Evolutionary conservation across 768 basidiomycete species (phyloP).

Genomic region (Astraeus odoratus): DNA sequence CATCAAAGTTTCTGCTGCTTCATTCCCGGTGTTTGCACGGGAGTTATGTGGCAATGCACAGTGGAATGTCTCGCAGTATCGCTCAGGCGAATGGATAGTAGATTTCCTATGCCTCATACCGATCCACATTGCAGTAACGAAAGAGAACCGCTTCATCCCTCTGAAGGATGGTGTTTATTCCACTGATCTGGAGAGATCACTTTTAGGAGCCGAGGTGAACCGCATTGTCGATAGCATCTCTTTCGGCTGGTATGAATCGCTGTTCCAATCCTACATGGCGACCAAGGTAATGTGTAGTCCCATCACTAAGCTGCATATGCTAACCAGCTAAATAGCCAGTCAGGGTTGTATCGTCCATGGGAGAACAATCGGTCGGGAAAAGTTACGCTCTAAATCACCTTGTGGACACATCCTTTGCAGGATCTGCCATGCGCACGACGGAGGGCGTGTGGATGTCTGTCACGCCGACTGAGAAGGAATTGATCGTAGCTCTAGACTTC

Average conservation of each 20-base stretch:
- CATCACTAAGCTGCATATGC: not conserved
- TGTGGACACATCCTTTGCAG: slow-evolving; percentile 58
- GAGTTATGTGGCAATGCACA: slow-evolving; percentile 2
- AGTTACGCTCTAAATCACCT: slow-evolving; percentile 55
- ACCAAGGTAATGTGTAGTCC: slow-evolving; percentile 33
- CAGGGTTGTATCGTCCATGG: slow-evolving; percentile 62
- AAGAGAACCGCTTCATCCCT: slow-evolving; percentile 55
- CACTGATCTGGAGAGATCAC: slow-evolving; percentile 39
- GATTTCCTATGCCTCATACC: slow-evolving; percentile 57
- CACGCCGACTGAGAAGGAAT: slow-evolving; percentile 46
- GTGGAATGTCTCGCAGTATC: slow-evolving; percentile 29
- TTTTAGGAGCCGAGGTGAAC: slow-evolving; percentile 54
- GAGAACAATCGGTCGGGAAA: slow-evolving; percentile 62
- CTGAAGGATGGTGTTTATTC: slow-evolving; percentile 53
- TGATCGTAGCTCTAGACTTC: slow-evolving; percentile 58
- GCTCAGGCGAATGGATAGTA: slow-evolving; percentile 52
- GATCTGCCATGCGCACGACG: slow-evolving; percentile 60
- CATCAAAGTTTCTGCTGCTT: slow-evolving; percentile 25
- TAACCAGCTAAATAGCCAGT: slow-evolving; percentile 37
- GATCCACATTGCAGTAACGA: slow-evolving; percentile 54
- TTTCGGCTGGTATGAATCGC: slow-evolving; percentile 60
- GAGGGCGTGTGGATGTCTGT: slow-evolving; percentile 66
- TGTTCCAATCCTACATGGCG: slow-evolving; percentile 58
- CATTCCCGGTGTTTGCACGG: slow-evolving; percentile 17
- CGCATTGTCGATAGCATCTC: slow-evolving; percentile 50